Conservation (phyloP, 768 basidiomycete species). For the Pulveroboletus ravenelii region DNA sequence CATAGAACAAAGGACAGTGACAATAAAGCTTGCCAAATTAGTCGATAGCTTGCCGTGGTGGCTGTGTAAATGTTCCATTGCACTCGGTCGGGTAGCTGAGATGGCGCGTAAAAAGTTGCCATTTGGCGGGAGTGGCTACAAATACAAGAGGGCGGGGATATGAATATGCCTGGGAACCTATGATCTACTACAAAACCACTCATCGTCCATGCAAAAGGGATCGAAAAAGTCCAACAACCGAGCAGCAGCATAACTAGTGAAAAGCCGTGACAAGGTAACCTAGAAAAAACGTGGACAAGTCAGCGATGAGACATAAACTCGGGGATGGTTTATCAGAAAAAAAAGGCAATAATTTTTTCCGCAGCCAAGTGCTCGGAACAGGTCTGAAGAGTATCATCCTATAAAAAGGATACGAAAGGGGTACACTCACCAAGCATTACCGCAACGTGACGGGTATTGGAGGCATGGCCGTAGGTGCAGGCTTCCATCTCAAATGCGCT, state of each 20-base stretch:
- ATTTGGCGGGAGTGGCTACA: conserved; percentile 1
- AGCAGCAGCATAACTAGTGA: background rate
- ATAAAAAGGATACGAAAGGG: conserved; percentile 12
- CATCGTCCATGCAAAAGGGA: conserved; percentile 11
- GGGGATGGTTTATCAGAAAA: conserved; percentile 16
- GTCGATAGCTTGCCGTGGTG: conserved; percentile 3
- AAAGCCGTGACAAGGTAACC: background rate
- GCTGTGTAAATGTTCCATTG: conserved; percentile 2
- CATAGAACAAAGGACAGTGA: conserved; percentile 26
- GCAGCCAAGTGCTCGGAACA: conserved; percentile 63
- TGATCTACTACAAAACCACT: conserved; percentile 12
- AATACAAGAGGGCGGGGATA: background rate
- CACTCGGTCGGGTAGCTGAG: background rate
- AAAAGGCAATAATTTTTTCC: conserved; percentile 66
- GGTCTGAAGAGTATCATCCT: conserved; percentile 75
- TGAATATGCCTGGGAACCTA: background rate
- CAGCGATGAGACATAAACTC: conserved; percentile 3
- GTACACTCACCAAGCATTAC: conserved; percentile 23
- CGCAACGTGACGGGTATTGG: conserved; percentile 34
- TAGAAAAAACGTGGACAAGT: conserved; percentile 6
- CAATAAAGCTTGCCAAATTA: conserved; percentile 24
- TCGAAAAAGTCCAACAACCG: background rate
- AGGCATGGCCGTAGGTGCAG: conserved; percentile 53
- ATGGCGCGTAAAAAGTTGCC: too few relatives aligned
- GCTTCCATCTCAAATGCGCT: conserved; percentile 47